Evolutionary conservation across 2,329 filamentous ascomycete species (phyloP), one percentile per base, ranked within the genome.

Genomic region (Aspergillus sojae): DNA sequence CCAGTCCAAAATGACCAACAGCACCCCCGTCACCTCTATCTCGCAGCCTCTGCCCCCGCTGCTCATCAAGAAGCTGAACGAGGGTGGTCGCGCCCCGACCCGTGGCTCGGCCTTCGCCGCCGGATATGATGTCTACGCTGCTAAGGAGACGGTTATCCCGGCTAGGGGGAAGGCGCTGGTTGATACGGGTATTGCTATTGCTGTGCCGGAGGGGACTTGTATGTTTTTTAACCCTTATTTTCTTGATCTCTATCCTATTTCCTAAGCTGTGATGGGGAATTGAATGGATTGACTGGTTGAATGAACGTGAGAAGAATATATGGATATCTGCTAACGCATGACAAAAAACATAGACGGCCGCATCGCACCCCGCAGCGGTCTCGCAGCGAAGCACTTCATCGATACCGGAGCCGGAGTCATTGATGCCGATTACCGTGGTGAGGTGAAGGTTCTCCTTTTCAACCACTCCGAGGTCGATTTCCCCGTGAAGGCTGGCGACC

Each of bases 321-420:
- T 11, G 57, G n/a, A 30, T n/a, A 53, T 45, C 61, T 53, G 19
- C 10, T 58, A 56, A 28, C 23, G 1, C 16, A 41, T 41, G 39
- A 10, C 19, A n/a, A 9, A 19, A 19, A 1, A 41, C 19, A 41
- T 41, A 94, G 92, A 98, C 77, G 94, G 94, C 69, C 90, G 94
- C 62, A 88, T 97, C 61, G 94, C 94, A 3, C 94, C 94, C 11
- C 91, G 94, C 68, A 95, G 92, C n/a, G 93, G 93, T 55, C 89
- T 97, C 41, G 94, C 94, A 2, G 85, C 89, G 65, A 99, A 99
- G 83, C 89, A 98, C 82, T 95, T 94, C 81, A 98, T 99, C 77
- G 93, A 97, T 78, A 95, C 92, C 0, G 93, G 96, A 66, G 95
- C 95, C 0, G 95, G 95, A 60, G 95, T 99, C 68, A 98, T 99